Percentiles rank a stretch among this genome's conserved stretches.
These are phyloP conservation scores for Penicillium sp. DNA, from an alignment of 2,329 filamentous ascomycete genomes.

Conservation along the genomic window DNA sequence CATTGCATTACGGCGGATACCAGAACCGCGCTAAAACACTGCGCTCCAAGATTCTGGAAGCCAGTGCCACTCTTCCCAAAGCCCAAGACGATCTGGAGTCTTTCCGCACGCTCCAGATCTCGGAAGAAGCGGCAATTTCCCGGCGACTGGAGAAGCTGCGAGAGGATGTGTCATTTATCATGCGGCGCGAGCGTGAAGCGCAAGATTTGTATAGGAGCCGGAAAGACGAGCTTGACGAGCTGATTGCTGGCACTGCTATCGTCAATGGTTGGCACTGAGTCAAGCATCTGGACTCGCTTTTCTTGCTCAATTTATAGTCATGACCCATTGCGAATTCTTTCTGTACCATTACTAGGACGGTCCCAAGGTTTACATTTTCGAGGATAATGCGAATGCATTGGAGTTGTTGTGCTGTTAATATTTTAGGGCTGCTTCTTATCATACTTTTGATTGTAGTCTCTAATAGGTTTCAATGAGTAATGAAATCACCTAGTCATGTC, in stretches of 20 bases:
- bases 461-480: no score
- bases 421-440: background rate
- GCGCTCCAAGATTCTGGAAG: slow-evolving; percentile 73
- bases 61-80: slow-evolving; percentile 70
- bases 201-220: slow-evolving; percentile 78
- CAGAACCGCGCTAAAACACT: slow-evolving; percentile 79
- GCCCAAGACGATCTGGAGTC: slow-evolving; percentile 69
- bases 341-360: slow-evolving; percentile 17
- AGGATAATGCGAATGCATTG: slow-evolving; percentile 7
- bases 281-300: background rate
- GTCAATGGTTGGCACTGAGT: slow-evolving; percentile 42
- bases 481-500: no score
- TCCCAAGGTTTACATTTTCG: slow-evolving; percentile 5
- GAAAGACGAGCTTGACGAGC: slow-evolving; percentile 71
- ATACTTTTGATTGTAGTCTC: background rate
- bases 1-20: slow-evolving; percentile 83
- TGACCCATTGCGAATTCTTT: slow-evolving; percentile 14
- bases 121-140: slow-evolving; percentile 73
- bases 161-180: slow-evolving; percentile 79
- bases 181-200: slow-evolving; percentile 79
- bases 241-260: slow-evolving; percentile 42
- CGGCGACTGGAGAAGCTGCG: slow-evolving; percentile 71
- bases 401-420: background rate
- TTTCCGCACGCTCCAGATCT: slow-evolving; percentile 72
- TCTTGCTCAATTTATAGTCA: slow-evolving; percentile 4